Conservation (phyloP, 345 rosid genomes). For the Kernera saxatilis region DNA sequence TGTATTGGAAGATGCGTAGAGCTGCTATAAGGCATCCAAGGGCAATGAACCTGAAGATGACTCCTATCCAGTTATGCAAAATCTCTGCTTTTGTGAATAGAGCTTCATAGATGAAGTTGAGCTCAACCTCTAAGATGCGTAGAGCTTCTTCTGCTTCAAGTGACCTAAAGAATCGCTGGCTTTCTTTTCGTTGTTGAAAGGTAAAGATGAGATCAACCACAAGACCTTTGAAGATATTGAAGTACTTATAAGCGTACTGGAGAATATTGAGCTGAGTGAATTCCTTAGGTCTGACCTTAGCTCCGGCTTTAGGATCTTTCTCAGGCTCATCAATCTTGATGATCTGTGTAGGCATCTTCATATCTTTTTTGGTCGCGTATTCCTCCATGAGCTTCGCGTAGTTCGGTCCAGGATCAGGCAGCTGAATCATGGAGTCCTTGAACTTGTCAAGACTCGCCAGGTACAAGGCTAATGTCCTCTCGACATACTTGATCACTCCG, state of each 20-base stretch:
- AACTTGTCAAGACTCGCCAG: constrained; percentile 33
- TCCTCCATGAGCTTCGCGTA: constrained; percentile 21
- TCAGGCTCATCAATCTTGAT: constrained; percentile 29
- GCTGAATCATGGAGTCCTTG: constrained; percentile 20
- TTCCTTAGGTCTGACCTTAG: accelerated
- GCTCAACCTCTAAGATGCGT: constrained; percentile 37
- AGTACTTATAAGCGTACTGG: constrained; percentile 27
- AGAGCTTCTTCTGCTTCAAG: constrained; percentile 23
- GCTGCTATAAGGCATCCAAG: constrained; percentile 12
- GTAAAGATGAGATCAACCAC: constrained; percentile 26
- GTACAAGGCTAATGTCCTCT: constrained; percentile 38
- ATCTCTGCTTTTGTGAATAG: constrained; percentile 36
- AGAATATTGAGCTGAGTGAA: background rate
- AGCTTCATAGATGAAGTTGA: constrained; percentile 36
- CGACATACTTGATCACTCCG: constrained; percentile 40
- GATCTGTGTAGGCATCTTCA: constrained; percentile 16
- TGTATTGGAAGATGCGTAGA: constrained; percentile 2
- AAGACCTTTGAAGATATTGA: constrained; percentile 17
- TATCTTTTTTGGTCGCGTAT: background rate
- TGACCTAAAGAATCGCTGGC: constrained; percentile 9
- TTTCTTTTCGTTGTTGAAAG: constrained; percentile 11
- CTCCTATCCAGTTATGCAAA: constrained; percentile 10
- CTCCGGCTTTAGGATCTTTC: constrained; percentile 11
- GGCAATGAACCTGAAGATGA: constrained; percentile 9
- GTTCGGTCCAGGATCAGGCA: constrained; percentile 25